Base-by-base conservation (phyloP, 2,329 filamentous ascomycete species). In the Epichloe festucae region DNA sequence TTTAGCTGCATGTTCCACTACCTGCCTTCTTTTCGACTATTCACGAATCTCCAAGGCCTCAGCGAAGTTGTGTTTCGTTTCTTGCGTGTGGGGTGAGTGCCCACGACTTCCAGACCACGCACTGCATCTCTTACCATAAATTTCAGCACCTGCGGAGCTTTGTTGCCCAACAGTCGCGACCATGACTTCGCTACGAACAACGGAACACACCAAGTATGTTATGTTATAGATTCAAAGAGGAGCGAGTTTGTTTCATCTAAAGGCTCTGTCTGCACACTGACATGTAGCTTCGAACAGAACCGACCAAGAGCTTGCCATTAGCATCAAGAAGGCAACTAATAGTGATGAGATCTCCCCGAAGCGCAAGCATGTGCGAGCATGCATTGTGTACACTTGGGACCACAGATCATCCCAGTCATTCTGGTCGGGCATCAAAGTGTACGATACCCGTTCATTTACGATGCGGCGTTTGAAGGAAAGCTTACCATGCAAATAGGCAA, bases 341-440 rank as follows among this genome's bases (percentile, higher is more conserved):
- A 73, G 73, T 61, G 82, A 86, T 59, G 82, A 86, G 65, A 78
- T 81, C 2, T 81, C 81, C 6, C 81, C 81, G 39, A 84, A 84
- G 67, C 78, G 81, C 62, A 98, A 98, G 73, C 93, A 98, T 86
- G 93, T 98, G 53, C 87, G 93, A 65, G 89, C 87, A 68, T 95
- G 89, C 66, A 98, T 98, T 63, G 91, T 98, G 45, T 97, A 97
- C 70, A 97, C 91, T 53, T 98, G 93, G 93, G 93, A 98, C 71
- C 89, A 98, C 74, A 94, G 95, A 73, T 95, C 86, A 58, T 95
- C 90, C 42, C 78, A 82, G 65, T 88, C 90, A 65, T 98, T 98
- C 69, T 98, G 93, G 93, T 82, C 88, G 52, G 91, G 90, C 66
- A 94, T 98, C 79, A 98, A 98, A 81, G 90, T 97, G 85, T 94